phyloP scores from a whole-genome alignment of 2,329 filamentous ascomycete genomes.

The Truncatella angustata region DNA sequence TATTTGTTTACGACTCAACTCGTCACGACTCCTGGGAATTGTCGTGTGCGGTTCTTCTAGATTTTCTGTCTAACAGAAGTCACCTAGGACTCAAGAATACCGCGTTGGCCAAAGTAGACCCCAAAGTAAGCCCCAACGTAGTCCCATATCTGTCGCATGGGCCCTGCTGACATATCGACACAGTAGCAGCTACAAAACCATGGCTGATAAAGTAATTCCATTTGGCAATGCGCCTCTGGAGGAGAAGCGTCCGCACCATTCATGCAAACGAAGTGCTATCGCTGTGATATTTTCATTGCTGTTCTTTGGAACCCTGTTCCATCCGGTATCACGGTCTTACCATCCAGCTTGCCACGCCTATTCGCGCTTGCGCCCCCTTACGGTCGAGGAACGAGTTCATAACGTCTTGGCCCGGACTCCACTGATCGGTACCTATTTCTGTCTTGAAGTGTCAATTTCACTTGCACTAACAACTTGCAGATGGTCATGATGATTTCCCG shows the following conservation, averaged over 20 bases:
- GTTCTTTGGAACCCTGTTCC: conserved; percentile 22
- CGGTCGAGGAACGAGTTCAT: conserved; percentile 44
- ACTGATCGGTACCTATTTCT: conserved; percentile 43
- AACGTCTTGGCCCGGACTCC: conserved; percentile 44
- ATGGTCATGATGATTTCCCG: conserved; percentile 88
- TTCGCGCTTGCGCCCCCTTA: conserved; percentile 26
- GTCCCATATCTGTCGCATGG: not conserved
- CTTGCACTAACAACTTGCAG: conserved; percentile 39
- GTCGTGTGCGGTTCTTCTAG: too few relatives aligned
- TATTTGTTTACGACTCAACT: too few relatives aligned
- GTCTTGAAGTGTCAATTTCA: not conserved
- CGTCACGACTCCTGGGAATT: too few relatives aligned
- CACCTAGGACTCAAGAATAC: too few relatives aligned
- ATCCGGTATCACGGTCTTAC: conserved; percentile 20
- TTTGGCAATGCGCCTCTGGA: not conserved
- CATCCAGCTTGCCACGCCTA: conserved; percentile 20
- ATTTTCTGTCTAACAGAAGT: too few relatives aligned
- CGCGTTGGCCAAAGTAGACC: too few relatives aligned
- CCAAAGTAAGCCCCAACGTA: too few relatives aligned
- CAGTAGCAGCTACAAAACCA: not conserved
- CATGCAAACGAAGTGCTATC: conserved; percentile 17
- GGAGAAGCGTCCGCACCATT: conserved; percentile 13
- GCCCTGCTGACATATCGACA: conserved; percentile 7
- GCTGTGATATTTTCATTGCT: conserved; percentile 18
- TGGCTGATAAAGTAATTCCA: conserved; percentile 9